Conservation (phyloP, 345 rosid species). For the Citropsis articulata region DNA sequence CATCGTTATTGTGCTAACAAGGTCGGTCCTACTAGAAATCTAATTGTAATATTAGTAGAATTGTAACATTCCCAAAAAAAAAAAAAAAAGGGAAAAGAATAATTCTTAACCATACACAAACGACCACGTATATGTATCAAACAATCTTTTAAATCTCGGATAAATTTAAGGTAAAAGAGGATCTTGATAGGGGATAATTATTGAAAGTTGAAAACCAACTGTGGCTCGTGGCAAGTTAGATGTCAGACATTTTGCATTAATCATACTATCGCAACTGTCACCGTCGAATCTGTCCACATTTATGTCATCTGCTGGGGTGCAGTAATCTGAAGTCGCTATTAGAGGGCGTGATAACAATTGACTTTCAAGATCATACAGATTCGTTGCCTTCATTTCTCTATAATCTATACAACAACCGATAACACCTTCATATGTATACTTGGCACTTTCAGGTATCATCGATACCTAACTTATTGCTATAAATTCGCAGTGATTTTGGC, state of each 20-base stretch:
- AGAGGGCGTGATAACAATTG: not conserved
- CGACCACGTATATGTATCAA: no score
- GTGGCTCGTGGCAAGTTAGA: not conserved
- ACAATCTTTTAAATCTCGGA: no score
- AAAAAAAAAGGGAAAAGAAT: not conserved
- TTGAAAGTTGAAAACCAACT: not conserved
- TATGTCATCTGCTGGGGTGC: not conserved
- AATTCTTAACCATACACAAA: not conserved
- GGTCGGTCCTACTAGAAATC: no score
- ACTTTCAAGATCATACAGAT: not conserved
- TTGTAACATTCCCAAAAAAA: no score
- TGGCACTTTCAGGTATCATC: not conserved
- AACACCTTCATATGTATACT: not conserved
- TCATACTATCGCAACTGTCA: not conserved
- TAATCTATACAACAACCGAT: not conserved
- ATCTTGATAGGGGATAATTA: not conserved
- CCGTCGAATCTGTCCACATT: not conserved
- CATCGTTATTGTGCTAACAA: no score
- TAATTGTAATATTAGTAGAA: no score
- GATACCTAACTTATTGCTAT: not conserved
- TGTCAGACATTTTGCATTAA: not conserved
- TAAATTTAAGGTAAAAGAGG: no score
- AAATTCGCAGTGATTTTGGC: conserved; percentile 2
- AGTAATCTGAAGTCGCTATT: not conserved
- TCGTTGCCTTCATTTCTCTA: not conserved